Conservation (phyloP, 225 moss, liverwort and hornwort genomes). For the Straminergon stramineum region DNA sequence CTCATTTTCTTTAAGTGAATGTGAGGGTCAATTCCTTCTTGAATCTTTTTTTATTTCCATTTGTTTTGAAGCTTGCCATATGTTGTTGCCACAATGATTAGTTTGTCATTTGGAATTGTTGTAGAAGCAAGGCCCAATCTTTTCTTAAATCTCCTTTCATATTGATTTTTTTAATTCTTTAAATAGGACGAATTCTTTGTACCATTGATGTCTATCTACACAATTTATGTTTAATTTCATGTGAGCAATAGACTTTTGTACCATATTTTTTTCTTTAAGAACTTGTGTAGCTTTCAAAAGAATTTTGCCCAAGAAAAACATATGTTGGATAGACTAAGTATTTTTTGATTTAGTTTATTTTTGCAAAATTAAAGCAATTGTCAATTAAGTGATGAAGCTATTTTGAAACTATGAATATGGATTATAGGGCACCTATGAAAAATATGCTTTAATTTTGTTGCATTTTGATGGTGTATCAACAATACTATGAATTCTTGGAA, state of each 20-base stretch:
- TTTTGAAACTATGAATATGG: not conserved
- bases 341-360: not conserved
- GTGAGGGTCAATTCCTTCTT: not conserved
- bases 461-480: fast-evolving
- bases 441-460: not conserved
- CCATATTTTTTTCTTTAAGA: not conserved
- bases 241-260: not conserved
- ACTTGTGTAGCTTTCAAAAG: not conserved
- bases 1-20: too few relatives aligned
- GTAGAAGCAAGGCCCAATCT: not conserved
- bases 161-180: not conserved
- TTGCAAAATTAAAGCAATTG: not conserved
- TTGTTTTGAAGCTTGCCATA: not conserved
- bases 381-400: not conserved
- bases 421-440: too few relatives aligned
- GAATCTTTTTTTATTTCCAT: not conserved
- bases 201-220: fast-evolving
- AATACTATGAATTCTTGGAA: not conserved
- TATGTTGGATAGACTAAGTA: fast-evolving
- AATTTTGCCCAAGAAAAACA: fast-evolving
- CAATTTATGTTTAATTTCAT: not conserved
- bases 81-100: fast-evolving
- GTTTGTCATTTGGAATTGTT: not conserved
- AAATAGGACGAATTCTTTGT: not conserved
- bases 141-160: not conserved